Percentiles rank a stretch among this genome's conserved stretches.
Conservation (phyloP, 2,329 filamentous ascomycete species). For the Remersonia thermophila region DNA sequence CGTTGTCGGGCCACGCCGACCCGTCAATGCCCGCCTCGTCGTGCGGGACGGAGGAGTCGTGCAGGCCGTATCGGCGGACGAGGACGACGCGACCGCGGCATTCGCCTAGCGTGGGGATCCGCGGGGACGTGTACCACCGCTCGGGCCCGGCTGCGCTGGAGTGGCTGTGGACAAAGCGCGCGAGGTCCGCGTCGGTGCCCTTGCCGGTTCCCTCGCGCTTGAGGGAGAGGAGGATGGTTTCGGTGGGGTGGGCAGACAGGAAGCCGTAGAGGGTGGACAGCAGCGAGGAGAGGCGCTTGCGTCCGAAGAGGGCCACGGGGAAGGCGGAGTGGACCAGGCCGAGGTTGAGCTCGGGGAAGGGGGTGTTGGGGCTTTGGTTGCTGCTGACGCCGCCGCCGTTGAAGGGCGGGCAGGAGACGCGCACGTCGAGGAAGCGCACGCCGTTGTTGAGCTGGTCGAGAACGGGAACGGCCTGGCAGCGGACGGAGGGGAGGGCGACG, state of each 20-base stretch:
- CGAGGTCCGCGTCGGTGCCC: conserved; percentile 67
- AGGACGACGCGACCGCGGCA: conserved; percentile 74
- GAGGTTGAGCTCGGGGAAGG: conserved; percentile 44
- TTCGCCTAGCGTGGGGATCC: conserved; percentile 66
- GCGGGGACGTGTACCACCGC: conserved; percentile 67
- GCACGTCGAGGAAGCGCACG: conserved; percentile 86
- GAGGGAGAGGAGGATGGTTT: conserved; percentile 74
- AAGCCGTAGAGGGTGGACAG: conserved; percentile 62
- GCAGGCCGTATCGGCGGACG: conserved; percentile 64
- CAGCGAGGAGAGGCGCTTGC: conserved; percentile 65
- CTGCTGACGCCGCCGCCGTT: background rate
- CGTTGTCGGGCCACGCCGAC: conserved; percentile 75
- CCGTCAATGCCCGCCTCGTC: conserved; percentile 48
- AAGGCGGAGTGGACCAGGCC: conserved; percentile 83
- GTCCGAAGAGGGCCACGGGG: conserved; percentile 71
- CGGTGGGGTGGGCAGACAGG: conserved; percentile 62
- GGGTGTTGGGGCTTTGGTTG: conserved; percentile 2
- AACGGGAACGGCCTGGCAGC: conserved; percentile 75
- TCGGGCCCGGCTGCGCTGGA: conserved; percentile 38
- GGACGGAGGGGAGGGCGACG: conserved; percentile 77
- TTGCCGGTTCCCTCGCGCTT: conserved; percentile 84
- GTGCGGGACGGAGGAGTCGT: conserved; percentile 37
- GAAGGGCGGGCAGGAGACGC: conserved; percentile 37
- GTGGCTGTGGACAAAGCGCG: conserved; percentile 57
- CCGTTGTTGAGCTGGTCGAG: conserved; percentile 74